Evolutionary conservation across 805 yeast species (phyloP), one percentile per base, ranked within the genome.

Genomic region (Saccharomyces kudriavzevii): DNA sequence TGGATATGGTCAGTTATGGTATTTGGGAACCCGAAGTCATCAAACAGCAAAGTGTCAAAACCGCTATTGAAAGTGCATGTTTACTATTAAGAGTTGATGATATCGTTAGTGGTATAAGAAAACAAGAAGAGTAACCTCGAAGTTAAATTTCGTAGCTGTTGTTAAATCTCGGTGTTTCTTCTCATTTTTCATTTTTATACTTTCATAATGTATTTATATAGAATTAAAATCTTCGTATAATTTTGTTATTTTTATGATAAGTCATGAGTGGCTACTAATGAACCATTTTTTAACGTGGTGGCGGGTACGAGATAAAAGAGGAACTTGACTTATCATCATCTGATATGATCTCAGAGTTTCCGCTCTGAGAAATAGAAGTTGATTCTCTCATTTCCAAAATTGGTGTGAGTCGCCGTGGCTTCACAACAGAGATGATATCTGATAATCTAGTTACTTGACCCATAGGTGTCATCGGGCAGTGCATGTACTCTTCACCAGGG

Each of bases 11-110:
- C 59, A 85, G 82, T 28, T 92, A 90, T 71, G 99, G 99, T 28
- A 86, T 94, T 59, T 94, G 99, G 99, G 99, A 94, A 75, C 99
- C 99, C 20, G 97, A 92, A 75, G 97, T 89, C 49, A 89, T 94
- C 72, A 94, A 94, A 74, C 95, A 88, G 69, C 99, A 94, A 76
- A 85, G 95, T 59, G 85, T 92, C 61, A 94, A 94, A 77, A 94
- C 99, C n/a, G 96, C 96, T 35, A 87, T 94, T 59, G 99, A 94
- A 75, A 86, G 95, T 77, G 97, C 99, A 14, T 87, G 97, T 70
- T 77, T 94, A 75, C 77, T 94, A 65, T 77, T 94, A 68, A 85
- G 99, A 66, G 99, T 94, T 49, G 99, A 94, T 71, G 99, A 94
- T 70, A 94, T 94, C 60, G 99, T 94, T 46, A 85, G 96, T 70